Percentiles rank a stretch among this genome's conserved stretches.
Conservation (phyloP, 495 filamentous ascomycete species). For the Penicillium macrosclerotiorum region DNA sequence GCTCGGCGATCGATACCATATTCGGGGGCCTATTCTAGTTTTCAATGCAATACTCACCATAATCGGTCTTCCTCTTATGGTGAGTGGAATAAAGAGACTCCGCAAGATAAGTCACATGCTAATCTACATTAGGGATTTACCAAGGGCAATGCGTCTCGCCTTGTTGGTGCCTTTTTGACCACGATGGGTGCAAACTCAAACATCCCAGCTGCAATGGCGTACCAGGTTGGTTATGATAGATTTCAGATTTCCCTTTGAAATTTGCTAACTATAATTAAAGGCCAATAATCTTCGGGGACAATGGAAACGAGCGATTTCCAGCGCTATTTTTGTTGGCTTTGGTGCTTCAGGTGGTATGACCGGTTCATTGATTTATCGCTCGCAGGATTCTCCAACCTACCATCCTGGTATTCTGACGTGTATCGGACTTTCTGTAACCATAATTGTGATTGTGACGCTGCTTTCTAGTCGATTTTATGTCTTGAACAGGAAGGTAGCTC, state of each 20-base stretch:
- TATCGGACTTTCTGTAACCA: neutral
- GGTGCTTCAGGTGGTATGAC: slow-evolving; percentile 54
- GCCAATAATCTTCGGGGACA: slow-evolving; percentile 18
- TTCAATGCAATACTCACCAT: slow-evolving; percentile 44
- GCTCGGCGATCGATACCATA: slow-evolving; percentile 48
- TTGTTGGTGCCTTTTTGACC: slow-evolving; percentile 52
- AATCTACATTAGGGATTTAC: neutral
- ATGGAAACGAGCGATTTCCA: slow-evolving; percentile 33
- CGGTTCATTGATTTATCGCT: slow-evolving; percentile 49
- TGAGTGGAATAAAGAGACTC: too few species aligned
- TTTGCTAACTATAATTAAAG: neutral
- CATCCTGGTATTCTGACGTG: slow-evolving; percentile 40
- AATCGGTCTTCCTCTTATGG: slow-evolving; percentile 41
- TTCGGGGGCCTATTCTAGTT: slow-evolving; percentile 52
- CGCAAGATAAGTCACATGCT: neutral
- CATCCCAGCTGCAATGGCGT: slow-evolving; percentile 49
- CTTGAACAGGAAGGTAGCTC: slow-evolving; percentile 5
- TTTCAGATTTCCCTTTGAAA: neutral
- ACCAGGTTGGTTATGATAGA: slow-evolving; percentile 36
- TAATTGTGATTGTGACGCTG: neutral
- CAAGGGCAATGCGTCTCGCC: slow-evolving; percentile 49
- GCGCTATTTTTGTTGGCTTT: slow-evolving; percentile 44
- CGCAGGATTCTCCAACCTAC: slow-evolving; percentile 47
- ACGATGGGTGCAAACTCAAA: slow-evolving; percentile 55
- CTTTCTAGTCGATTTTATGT: slow-evolving; percentile 7